phyloP scores from a whole-genome alignment of 352 stramenopile genomes.

The Phytophthora fragariaefolia region DNA sequence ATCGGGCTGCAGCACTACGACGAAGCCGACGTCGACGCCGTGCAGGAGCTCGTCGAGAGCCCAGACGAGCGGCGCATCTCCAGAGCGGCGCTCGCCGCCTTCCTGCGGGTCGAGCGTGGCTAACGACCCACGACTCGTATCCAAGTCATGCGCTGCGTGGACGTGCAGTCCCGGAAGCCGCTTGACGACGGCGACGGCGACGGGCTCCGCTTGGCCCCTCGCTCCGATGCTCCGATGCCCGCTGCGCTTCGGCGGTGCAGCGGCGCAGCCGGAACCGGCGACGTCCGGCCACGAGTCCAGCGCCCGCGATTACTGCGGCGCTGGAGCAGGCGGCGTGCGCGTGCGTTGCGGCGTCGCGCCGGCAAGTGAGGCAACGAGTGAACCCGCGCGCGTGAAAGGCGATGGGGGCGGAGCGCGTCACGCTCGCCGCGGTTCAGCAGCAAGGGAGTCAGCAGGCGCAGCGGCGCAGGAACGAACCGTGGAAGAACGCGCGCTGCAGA shows the following conservation, averaged over 20 bases:
- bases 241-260: neutral
- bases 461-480: slow-evolving; percentile 26
- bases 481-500: slow-evolving; percentile 38
- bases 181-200: slow-evolving; percentile 14
- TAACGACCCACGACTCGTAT: slow-evolving; percentile 41
- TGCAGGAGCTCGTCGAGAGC: slow-evolving; percentile 14
- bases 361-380: slow-evolving; percentile 1
- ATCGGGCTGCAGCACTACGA: slow-evolving; percentile 39
- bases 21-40: slow-evolving; percentile 18
- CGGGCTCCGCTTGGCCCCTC: no score
- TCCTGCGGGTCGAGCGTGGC: slow-evolving; percentile 29
- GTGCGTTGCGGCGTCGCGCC: slow-evolving; percentile 18
- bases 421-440: neutral
- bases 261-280: slow-evolving; percentile 22
- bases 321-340: neutral
- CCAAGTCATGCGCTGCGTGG: slow-evolving; percentile 40
- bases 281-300: slow-evolving; percentile 27
- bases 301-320: slow-evolving; percentile 21
- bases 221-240: neutral
- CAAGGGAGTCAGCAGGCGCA: slow-evolving; percentile 28
- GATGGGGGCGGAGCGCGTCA: slow-evolving; percentile 10
- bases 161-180: slow-evolving; percentile 31
- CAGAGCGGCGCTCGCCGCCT: slow-evolving; percentile 23
- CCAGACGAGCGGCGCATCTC: slow-evolving; percentile 1
- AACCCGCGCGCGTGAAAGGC: neutral